Percentiles rank a stretch among this genome's conserved stretches.
Conservation (phyloP, 169 alveolate species). For the Plasmodium fragile region DNA sequence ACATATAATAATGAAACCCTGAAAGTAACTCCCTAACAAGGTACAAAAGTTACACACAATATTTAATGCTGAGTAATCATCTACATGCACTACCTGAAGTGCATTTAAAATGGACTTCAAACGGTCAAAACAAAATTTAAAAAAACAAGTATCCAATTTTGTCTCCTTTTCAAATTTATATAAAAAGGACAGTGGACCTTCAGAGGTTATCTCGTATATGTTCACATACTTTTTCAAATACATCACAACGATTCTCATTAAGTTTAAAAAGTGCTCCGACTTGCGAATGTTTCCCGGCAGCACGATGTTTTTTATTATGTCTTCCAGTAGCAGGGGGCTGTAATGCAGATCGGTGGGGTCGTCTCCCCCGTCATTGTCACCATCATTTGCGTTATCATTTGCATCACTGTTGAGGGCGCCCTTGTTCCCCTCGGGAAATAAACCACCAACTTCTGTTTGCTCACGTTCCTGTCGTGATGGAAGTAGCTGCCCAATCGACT, state of each 20-base stretch:
- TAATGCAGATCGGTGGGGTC: conserved; percentile 81
- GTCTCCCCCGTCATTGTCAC: conserved; percentile 43
- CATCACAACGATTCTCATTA: conserved; percentile 92
- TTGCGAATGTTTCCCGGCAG: conserved; percentile 95
- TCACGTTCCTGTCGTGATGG: background rate
- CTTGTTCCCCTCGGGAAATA: background rate
- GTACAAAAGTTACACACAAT: conserved; percentile 95
- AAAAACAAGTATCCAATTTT: conserved; percentile 86
- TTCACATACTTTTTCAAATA: conserved; percentile 91
- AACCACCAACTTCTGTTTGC: background rate
- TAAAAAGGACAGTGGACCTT: conserved; percentile 94
- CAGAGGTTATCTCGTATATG: conserved; percentile 89
- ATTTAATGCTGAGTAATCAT: conserved; percentile 87
- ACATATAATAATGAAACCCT: conserved; percentile 96
- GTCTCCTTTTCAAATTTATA: conserved; percentile 86
- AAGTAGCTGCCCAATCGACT: background rate
- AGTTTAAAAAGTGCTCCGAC: conserved; percentile 94
- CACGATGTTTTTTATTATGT: conserved; percentile 79
- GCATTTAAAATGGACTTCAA: conserved; percentile 85
- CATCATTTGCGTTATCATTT: no score
- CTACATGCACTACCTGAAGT: conserved; percentile 87
- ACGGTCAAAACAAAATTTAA: conserved; percentile 86
- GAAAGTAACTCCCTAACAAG: conserved; percentile 93
- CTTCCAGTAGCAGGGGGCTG: conserved; percentile 90
- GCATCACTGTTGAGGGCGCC: background rate